Evolutionary conservation across 768 basidiomycete species (phyloP), one percentile per base, ranked within the genome.

Genomic region (Psilocybe cubensis): DNA sequence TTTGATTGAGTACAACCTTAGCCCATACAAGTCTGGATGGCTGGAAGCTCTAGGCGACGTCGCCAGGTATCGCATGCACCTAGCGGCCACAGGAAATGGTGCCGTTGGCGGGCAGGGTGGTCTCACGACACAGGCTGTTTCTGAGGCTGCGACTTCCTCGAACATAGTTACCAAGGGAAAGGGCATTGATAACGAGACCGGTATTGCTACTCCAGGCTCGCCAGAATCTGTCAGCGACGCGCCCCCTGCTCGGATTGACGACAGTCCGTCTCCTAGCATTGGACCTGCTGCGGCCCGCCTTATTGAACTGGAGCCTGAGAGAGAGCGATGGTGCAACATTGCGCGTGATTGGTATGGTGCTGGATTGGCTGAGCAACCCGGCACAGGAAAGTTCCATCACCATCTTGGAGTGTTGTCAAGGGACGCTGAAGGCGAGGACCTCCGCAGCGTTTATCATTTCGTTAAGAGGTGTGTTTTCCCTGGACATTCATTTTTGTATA

Each of bases 11-110:
- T 85, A 82, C 8, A 80, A 78, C 1, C 81, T 98, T 43, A 73
- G 70, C 1, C 70, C 75, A 6, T 97, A 94, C 77, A 86, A 88
- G 57, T 77, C 83, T 2, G 87, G 88, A 17, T 99, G 97, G 97
- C 84, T 98, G 50, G 97, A 99, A 70, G 94, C 96, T 3, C 86
- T 99, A 14, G 97, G 97, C 21, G 97, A 99, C 72, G 82, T 99
- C 27, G 94, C 97, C 0, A 82, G 96, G 31, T 98, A 98, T 71
- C 84, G 91, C 49, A 96, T 97, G 92, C 89, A 90, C 1, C 92
- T 98, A n/a, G 91, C 93, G n/a, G 88, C 87, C 28, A 86, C 94
- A 81, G 80, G 91, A 25, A 80, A 83, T 24, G 79, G 81, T 24
- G 79, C 75, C 29, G 67, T 79, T 4, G 74, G 76, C 17, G 68